Evolutionary conservation across 75 land plant genomes (phyloP).

Genomic region (Larix kaempferi): DNA sequence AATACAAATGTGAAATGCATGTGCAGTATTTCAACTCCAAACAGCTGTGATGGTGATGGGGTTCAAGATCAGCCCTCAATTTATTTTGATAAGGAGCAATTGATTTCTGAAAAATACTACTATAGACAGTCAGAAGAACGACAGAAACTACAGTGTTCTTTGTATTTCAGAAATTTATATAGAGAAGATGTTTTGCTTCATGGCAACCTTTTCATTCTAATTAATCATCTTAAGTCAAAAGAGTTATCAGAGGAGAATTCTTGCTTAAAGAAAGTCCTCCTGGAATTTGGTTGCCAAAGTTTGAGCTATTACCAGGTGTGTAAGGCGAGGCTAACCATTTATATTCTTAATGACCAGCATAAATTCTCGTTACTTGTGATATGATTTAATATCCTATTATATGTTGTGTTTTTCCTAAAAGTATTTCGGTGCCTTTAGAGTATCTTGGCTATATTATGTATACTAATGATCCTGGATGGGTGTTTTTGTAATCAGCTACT

Average conservation of each 20-base stretch:
- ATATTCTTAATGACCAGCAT: background rate
- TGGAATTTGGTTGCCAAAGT: conserved; percentile 2
- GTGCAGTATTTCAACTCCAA: background rate
- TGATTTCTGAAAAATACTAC: background rate
- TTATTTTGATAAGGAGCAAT: background rate
- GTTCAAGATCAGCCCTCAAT: background rate
- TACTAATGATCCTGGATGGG: background rate
- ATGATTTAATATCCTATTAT: background rate
- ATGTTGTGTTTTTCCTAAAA: background rate
- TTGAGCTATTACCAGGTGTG: conserved; percentile 6
- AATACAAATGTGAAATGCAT: background rate
- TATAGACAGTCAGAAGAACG: background rate
- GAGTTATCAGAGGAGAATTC: background rate
- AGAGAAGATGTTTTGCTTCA: background rate
- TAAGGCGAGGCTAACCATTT: background rate
- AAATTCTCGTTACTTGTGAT: background rate
- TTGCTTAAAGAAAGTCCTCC: conserved; percentile 9
- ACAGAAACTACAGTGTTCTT: background rate
- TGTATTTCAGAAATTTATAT: conserved; percentile 1
- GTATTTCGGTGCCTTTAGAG: background rate
- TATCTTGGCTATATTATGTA: background rate
- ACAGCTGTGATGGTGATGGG: background rate
- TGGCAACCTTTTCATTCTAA: background rate
- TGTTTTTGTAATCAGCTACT: conserved; percentile 15
- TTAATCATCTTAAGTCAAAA: background rate